Percentiles rank a stretch among this genome's conserved stretches.
Conservation (phyloP, 1,139 yeast species). For the Sugiyamaella sp. region DNA sequence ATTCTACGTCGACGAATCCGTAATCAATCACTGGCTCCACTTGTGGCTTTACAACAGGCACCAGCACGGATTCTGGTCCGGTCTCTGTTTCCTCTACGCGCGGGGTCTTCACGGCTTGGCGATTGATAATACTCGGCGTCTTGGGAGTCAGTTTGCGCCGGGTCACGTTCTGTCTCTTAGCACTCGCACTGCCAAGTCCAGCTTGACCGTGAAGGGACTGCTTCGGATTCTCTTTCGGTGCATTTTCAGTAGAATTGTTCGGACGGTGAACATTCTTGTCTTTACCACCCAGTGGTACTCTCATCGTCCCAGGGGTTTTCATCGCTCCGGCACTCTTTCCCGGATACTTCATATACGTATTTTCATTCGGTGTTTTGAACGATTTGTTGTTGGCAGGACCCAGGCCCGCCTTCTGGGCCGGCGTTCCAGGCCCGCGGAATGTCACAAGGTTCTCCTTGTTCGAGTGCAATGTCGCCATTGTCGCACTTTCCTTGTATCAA, state of each 20-base stretch:
- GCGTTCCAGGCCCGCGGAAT: slow-evolving; percentile 30
- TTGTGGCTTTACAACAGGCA: not conserved
- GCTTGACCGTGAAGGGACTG: slow-evolving; percentile 7
- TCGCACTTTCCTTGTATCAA: not conserved
- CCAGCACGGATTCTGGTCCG: not conserved
- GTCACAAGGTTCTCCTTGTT: slow-evolving; percentile 34
- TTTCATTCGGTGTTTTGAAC: slow-evolving; percentile 21
- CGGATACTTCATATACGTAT: slow-evolving; percentile 22
- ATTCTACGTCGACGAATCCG: slow-evolving; percentile 31
- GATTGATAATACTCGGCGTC: slow-evolving; percentile 19
- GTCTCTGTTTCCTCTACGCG: slow-evolving; percentile 14
- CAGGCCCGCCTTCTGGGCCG: slow-evolving; percentile 18
- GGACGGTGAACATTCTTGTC: slow-evolving; percentile 30
- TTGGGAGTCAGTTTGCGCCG: slow-evolving; percentile 13
- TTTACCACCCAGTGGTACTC: slow-evolving; percentile 36
- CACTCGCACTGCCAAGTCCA: slow-evolving; percentile 1
- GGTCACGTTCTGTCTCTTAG: slow-evolving; percentile 9
- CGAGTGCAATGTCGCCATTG: slow-evolving; percentile 28
- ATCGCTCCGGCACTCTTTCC: slow-evolving; percentile 13
- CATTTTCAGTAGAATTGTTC: slow-evolving; percentile 16
- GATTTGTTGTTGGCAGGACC: slow-evolving; percentile 13
- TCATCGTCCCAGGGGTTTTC: slow-evolving; percentile 24
- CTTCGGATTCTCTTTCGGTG: slow-evolving; percentile 14
- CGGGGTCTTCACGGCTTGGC: slow-evolving; percentile 19
- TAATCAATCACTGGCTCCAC: slow-evolving; percentile 19